phyloP scores from a whole-genome alignment of 495 filamentous ascomycete genomes.

The Chaetomium tenue region DNA sequence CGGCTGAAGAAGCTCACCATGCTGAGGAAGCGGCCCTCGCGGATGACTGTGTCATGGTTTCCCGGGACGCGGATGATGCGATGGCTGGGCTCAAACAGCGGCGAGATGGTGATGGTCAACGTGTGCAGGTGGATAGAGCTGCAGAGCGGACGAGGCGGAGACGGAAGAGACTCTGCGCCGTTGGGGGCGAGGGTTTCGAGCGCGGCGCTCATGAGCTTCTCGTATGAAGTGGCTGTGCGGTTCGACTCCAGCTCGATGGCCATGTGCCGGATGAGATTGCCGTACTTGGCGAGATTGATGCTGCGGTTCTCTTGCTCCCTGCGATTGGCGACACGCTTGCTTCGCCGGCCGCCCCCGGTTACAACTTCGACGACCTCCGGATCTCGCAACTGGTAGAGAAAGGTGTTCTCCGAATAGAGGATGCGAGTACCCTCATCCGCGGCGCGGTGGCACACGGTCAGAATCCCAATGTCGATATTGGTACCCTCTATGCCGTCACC shows the following conservation, averaged over 20 bases:
- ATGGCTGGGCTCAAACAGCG: slow-evolving; percentile 2
- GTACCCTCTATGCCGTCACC: slow-evolving; percentile 1
- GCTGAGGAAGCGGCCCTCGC: slow-evolving; percentile 21
- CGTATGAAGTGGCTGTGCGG: slow-evolving; percentile 29
- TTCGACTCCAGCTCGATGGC: slow-evolving; percentile 40
- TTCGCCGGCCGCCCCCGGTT: neutral
- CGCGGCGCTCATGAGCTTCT: slow-evolving; percentile 24
- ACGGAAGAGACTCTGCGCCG: neutral
- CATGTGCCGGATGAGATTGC: slow-evolving; percentile 41
- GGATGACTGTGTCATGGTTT: neutral
- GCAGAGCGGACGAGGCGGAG: slow-evolving; percentile 1
- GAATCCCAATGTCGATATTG: slow-evolving; percentile 33
- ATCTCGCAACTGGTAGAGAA: slow-evolving; percentile 43
- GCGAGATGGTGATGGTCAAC: slow-evolving; percentile 33
- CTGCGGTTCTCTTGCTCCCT: neutral
- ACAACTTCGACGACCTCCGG: slow-evolving; percentile 8
- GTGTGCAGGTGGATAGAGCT: slow-evolving; percentile 33
- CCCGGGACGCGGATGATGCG: neutral
- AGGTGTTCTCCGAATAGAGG: slow-evolving; percentile 44
- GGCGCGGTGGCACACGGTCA: slow-evolving; percentile 33
- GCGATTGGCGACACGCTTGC: neutral
- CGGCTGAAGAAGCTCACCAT: slow-evolving; percentile 28
- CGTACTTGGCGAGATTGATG: slow-evolving; percentile 39
- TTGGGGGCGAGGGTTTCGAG: slow-evolving; percentile 20
- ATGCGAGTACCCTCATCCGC: slow-evolving; percentile 34